Evolutionary conservation across 192 early-diverging fungal genomes (phyloP).

Genomic region (Spizellomyces sp.): DNA sequence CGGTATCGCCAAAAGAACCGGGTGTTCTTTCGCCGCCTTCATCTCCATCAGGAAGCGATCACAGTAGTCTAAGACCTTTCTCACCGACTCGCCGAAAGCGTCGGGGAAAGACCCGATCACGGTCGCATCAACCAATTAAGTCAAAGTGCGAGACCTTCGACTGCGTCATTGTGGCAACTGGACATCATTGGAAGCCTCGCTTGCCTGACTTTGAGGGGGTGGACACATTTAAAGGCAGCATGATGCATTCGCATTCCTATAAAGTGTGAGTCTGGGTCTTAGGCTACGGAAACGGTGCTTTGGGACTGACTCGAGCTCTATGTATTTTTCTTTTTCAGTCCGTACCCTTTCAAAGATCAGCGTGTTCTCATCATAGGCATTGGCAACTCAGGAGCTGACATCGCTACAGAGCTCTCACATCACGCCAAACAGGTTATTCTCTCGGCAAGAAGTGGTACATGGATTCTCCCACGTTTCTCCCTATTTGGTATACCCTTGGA

Average conservation of each 20-base stretch:
- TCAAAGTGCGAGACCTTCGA: constrained; percentile 57
- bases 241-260: constrained; percentile 63
- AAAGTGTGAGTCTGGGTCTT: constrained; percentile 39
- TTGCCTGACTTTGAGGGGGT: constrained; percentile 58
- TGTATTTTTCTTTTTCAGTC: constrained; percentile 29
- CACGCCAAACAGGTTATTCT: constrained; percentile 57
- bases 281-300: background rate
- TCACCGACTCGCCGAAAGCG: background rate
- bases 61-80: background rate
- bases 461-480: constrained; percentile 45
- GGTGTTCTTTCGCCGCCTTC: background rate
- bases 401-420: constrained; percentile 57
- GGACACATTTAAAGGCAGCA: constrained; percentile 49
- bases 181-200: constrained; percentile 58
- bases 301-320: background rate
- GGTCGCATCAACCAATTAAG: constrained; percentile 18
- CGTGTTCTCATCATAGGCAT: constrained; percentile 58
- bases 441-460: constrained; percentile 46
- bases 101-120: background rate
- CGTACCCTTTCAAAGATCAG: constrained; percentile 52
- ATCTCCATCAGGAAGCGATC: constrained; percentile 3
- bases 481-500: constrained; percentile 55
- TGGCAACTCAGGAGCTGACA: constrained; percentile 62
- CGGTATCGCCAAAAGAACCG: constrained; percentile 3
- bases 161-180: constrained; percentile 63